Evolutionary conservation across 2,329 filamentous ascomycete species (phyloP).

Genomic region (Elsinoe arachidis): DNA sequence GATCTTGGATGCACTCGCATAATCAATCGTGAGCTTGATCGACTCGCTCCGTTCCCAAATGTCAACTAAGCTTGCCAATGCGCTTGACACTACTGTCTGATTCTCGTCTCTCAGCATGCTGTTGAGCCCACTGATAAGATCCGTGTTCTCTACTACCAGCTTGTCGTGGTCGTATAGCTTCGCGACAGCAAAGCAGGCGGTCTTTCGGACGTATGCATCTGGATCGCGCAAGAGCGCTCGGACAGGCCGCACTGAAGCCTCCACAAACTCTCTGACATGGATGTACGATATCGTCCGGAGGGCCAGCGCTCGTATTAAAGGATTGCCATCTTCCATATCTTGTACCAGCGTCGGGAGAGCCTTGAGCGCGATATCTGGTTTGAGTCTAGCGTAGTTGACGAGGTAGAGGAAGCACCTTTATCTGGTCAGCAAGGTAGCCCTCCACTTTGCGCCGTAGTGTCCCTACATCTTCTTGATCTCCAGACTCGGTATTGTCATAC

Average conservation of each 20-base stretch:
- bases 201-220: conserved; percentile 96
- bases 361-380: conserved; percentile 87
- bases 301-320: conserved; percentile 82
- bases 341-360: conserved; percentile 79
- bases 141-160: conserved; percentile 78
- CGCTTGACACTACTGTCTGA: conserved; percentile 91
- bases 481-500: conserved; percentile 88
- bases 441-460: background rate
- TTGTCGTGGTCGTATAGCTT: conserved; percentile 97
- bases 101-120: conserved; percentile 88
- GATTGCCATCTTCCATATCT: conserved; percentile 90
- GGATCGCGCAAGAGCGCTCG: conserved; percentile 74
- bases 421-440: conserved; percentile 24
- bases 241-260: conserved; percentile 76
- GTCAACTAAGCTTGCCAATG: conserved; percentile 83
- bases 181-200: conserved; percentile 88
- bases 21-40: conserved; percentile 97
- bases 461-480: conserved; percentile 99
- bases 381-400: conserved; percentile 92
- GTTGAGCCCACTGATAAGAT: conserved; percentile 87
- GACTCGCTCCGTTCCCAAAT: conserved; percentile 97
- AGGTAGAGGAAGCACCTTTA: conserved; percentile 91
- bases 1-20: conserved; percentile 94
- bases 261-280: conserved; percentile 91
- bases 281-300: conserved; percentile 95